phyloP scores from a whole-genome alignment of 1,284 basidiomycete genomes.

The Rhodotorula sp. region DNA sequence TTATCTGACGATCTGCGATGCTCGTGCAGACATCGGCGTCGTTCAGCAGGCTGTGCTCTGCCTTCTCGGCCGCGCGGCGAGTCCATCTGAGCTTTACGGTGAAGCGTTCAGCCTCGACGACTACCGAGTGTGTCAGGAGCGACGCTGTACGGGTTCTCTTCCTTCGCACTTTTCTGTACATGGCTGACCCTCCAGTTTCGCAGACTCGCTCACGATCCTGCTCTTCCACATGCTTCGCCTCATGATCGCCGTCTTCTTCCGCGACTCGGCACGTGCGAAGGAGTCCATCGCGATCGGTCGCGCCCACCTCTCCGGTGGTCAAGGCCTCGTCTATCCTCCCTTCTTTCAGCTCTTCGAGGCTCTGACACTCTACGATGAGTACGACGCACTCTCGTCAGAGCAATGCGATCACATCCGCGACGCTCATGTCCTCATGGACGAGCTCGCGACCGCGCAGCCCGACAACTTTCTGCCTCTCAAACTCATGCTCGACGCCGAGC shows the following conservation, averaged over 20 bases:
- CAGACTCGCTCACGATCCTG: constrained; percentile 28
- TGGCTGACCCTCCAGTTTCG: not conserved
- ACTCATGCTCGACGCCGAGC: constrained; percentile 38
- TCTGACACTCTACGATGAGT: constrained; percentile 66
- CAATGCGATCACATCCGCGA: constrained; percentile 52
- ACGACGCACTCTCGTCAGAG: constrained; percentile 67
- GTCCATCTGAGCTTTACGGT: constrained; percentile 31
- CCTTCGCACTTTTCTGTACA: not conserved
- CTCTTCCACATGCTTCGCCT: constrained; percentile 31
- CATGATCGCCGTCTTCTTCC: constrained; percentile 28
- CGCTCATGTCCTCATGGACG: constrained; percentile 1
- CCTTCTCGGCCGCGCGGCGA: constrained; percentile 8
- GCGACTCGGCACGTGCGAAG: constrained; percentile 8
- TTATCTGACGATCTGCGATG: not conserved
- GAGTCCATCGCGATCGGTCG: constrained; percentile 23
- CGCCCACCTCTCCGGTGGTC: constrained; percentile 13
- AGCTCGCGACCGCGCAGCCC: constrained; percentile 17
- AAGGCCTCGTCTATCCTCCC: constrained; percentile 29
- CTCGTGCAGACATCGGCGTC: constrained; percentile 23
- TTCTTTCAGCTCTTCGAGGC: constrained; percentile 62
- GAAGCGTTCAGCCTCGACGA: constrained; percentile 30
- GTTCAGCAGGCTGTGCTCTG: constrained; percentile 29
- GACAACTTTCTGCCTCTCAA: constrained; percentile 24
- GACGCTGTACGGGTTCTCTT: constrained; percentile 8
- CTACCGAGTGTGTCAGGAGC: constrained; percentile 26